These are phyloP conservation scores for Avicennia marina DNA, from an alignment of 257 asterid genomes.

Conservation along the genomic window DNA sequence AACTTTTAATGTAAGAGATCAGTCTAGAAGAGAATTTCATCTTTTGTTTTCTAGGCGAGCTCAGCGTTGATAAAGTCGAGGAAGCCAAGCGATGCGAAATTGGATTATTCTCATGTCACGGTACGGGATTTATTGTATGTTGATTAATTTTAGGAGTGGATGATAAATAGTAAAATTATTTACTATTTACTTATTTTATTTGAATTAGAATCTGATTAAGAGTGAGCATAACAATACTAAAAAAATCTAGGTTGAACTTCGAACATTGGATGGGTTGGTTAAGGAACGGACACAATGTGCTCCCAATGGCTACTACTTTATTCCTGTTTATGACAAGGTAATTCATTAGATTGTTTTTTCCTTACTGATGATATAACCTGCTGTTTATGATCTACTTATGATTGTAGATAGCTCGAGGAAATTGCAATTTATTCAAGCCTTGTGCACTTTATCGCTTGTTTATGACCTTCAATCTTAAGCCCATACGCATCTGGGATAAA, in stretches of 20 bases:
- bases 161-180: neutral
- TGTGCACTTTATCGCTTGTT: neutral
- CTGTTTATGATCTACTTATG: neutral
- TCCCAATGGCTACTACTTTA: slow-evolving; percentile 97
- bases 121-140: slow-evolving; percentile 25
- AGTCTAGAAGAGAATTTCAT: slow-evolving; percentile 1
- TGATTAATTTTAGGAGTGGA: neutral
- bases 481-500: neutral
- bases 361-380: slow-evolving; percentile 2
- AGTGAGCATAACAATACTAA: neutral
- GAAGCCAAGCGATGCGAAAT: slow-evolving; percentile 62
- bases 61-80: slow-evolving; percentile 73
- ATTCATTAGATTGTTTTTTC: neutral
- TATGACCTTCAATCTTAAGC: slow-evolving; percentile 2
- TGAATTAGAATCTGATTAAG: neutral
- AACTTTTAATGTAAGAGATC: slow-evolving; percentile 1
- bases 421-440: neutral
- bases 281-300: slow-evolving; percentile 95
- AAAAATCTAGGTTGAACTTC: slow-evolving; percentile 66
- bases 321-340: slow-evolving; percentile 98
- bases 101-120: slow-evolving; percentile 87
- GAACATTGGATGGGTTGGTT: slow-evolving; percentile 89
- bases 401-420: neutral
- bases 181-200: neutral
- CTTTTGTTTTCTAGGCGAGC: slow-evolving; percentile 55